Conservation (phyloP, 306 rosid genomes). For the Trifolium pratense region DNA sequence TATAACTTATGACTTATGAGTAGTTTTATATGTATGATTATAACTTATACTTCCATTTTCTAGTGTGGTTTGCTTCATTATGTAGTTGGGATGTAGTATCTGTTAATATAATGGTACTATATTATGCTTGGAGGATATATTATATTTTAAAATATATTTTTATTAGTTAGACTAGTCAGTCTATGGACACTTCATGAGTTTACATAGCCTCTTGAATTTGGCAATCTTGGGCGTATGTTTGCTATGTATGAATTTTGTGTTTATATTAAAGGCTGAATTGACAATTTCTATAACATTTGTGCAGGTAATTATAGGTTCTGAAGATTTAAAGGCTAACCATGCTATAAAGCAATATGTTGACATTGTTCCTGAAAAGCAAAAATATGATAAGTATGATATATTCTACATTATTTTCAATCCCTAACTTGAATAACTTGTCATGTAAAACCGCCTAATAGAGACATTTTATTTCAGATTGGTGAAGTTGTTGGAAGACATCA, state of each 20-base stretch:
- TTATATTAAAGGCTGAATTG: constrained; percentile 23
- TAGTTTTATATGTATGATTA: not conserved
- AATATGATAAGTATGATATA: constrained; percentile 80
- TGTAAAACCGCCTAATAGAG: constrained; percentile 33
- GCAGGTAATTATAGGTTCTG: constrained; percentile 91
- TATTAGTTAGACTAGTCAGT: not conserved
- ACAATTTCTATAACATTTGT: constrained; percentile 35
- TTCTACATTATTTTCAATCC: constrained; percentile 37
- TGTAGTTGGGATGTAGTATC: constrained; percentile 6
- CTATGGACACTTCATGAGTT: not conserved
- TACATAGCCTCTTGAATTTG: not conserved
- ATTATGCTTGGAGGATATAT: not conserved
- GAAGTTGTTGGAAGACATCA: constrained; percentile 91
- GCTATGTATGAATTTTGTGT: not conserved
- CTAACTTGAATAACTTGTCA: constrained; percentile 18
- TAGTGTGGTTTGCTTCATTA: not conserved
- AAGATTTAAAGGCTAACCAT: constrained; percentile 92
- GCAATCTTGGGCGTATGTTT: constrained; percentile 4
- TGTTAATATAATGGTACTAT: not conserved
- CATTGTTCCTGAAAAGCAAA: constrained; percentile 93
- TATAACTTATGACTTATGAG: constrained; percentile 11
- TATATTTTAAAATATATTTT: not conserved
- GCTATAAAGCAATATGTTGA: constrained; percentile 88
- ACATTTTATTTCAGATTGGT: constrained; percentile 70
- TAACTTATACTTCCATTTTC: not conserved